These are phyloP conservation scores for Debaryomycetaceae sp. DNA, from an alignment of 1,139 yeast genomes.

Conservation along the genomic window DNA sequence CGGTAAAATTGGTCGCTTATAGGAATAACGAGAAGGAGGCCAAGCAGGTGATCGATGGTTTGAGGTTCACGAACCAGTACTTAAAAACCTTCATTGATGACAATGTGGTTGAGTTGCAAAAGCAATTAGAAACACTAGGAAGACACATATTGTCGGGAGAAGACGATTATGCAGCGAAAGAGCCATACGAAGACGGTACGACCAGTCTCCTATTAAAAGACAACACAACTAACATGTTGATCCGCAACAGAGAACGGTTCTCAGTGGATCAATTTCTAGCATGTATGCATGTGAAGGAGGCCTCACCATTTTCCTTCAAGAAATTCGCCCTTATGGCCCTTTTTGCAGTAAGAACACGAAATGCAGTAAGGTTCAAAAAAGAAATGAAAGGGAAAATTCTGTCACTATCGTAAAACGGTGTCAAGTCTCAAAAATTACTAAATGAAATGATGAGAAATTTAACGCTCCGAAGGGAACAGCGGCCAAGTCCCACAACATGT, in stretches of 20 bases:
- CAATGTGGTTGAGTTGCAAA: neutral
- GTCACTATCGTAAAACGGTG: neutral
- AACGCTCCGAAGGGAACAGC: too few relatives aligned
- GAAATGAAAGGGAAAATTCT: neutral
- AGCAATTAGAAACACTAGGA: slow-evolving; percentile 1
- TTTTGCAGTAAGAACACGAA: neutral
- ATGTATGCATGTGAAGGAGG: neutral
- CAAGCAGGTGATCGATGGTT: slow-evolving; percentile 2
- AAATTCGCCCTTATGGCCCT: neutral
- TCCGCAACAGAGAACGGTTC: neutral
- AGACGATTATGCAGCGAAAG: neutral
- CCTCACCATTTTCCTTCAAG: neutral
- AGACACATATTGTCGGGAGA: neutral
- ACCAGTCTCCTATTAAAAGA: slow-evolving; percentile 3
- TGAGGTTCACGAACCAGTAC: slow-evolving; percentile 4
- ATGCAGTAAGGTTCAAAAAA: neutral
- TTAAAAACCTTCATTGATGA: slow-evolving; percentile 1
- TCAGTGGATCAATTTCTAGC: neutral
- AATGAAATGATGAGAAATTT: too few relatives aligned
- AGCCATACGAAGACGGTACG: slow-evolving; percentile 1
- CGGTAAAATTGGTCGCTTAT: slow-evolving; percentile 6
- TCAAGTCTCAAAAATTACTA: too few relatives aligned
- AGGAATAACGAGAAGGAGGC: slow-evolving; percentile 3
- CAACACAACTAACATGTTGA: slow-evolving; percentile 1
- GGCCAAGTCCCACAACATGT: too few relatives aligned